phyloP scores from a whole-genome alignment of 2,329 filamentous ascomycete species.

The Fusarium piperis region DNA sequence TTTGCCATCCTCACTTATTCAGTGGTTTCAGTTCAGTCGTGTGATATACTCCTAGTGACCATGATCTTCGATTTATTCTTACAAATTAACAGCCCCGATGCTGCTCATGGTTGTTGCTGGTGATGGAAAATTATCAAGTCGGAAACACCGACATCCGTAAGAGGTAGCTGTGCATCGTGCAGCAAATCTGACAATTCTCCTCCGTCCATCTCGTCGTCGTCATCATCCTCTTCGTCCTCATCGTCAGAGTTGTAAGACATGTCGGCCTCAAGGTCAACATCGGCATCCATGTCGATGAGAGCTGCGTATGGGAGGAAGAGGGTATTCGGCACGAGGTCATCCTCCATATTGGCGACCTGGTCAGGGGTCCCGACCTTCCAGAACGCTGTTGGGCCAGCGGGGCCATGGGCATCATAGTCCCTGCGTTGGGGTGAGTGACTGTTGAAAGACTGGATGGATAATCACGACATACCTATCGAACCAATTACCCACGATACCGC shows the following conservation, averaged over 20 bases:
- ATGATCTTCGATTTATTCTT: not conserved
- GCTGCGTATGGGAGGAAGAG: slow-evolving; percentile 45
- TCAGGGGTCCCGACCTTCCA: slow-evolving; percentile 75
- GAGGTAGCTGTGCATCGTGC: slow-evolving; percentile 29
- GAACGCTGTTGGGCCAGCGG: slow-evolving; percentile 78
- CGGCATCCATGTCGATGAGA: slow-evolving; percentile 28
- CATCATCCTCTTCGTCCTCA: slow-evolving; percentile 21
- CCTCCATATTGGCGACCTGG: slow-evolving; percentile 34
- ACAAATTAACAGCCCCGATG: not conserved
- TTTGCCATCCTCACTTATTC: slow-evolving; percentile 5
- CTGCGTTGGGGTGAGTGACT: slow-evolving; percentile 46
- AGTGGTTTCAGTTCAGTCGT: not conserved
- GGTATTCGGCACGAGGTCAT: slow-evolving; percentile 46
- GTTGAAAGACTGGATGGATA: not conserved
- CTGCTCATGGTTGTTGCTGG: not conserved
- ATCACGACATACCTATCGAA: slow-evolving; percentile 71
- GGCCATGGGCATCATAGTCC: slow-evolving; percentile 74
- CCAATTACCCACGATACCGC: slow-evolving; percentile 80
- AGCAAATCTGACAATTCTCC: slow-evolving; percentile 34
- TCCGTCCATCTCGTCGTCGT: slow-evolving; percentile 24
- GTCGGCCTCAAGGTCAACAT: slow-evolving; percentile 39
- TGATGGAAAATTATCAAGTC: not conserved
- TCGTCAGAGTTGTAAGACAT: slow-evolving; percentile 40
- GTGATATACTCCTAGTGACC: not conserved
- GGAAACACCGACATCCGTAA: slow-evolving; percentile 18